A percentile compares a stretch with the other conserved stretches of the same genome.
These are phyloP conservation scores for Phytophthora colocasiae DNA, from an alignment of 352 stramenopile species.

Conservation along the genomic window DNA sequence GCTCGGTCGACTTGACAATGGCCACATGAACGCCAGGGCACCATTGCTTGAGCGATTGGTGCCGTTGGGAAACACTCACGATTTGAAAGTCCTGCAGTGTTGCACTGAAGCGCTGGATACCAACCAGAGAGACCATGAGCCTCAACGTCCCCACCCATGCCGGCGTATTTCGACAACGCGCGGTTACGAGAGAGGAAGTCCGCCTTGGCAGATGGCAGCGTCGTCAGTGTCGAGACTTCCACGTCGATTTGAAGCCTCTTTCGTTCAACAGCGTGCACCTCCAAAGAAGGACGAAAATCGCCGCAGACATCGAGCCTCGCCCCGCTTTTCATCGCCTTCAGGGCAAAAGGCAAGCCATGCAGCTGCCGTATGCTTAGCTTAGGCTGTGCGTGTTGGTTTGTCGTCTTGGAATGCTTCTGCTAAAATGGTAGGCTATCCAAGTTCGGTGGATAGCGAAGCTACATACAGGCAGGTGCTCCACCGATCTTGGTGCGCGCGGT, in stretches of 20 bases:
- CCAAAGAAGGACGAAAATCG: constrained; percentile 30
- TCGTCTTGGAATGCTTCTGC: constrained; percentile 3
- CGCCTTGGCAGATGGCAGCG: constrained; percentile 22
- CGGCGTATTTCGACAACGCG: constrained; percentile 7
- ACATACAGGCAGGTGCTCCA: neutral
- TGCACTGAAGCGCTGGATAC: constrained; percentile 18
- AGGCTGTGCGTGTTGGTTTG: constrained; percentile 9
- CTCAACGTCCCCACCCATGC: constrained; percentile 24
- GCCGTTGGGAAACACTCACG: constrained; percentile 13
- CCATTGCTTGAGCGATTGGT: constrained; percentile 28
- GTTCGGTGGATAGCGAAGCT: constrained; percentile 16
- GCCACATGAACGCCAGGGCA: constrained; percentile 9
- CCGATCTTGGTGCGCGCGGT: constrained; percentile 6
- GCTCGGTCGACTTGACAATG: constrained; percentile 20
- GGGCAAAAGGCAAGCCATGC: constrained; percentile 6
- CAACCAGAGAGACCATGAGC: constrained; percentile 17
- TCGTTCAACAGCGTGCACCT: constrained; percentile 6
- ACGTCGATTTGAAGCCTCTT: constrained; percentile 22
- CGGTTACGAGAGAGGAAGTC: constrained; percentile 16
- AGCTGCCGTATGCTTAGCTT: constrained; percentile 2
- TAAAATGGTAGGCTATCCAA: constrained; percentile 24
- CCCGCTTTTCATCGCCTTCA: neutral
- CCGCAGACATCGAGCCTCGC: neutral
- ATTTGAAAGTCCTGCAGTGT: constrained; percentile 21
- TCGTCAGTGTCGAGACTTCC: constrained; percentile 30